Percentiles rank a stretch among this genome's conserved stretches.
Conservation (phyloP, 306 rosid species). For the Ochetophila trinervis region DNA sequence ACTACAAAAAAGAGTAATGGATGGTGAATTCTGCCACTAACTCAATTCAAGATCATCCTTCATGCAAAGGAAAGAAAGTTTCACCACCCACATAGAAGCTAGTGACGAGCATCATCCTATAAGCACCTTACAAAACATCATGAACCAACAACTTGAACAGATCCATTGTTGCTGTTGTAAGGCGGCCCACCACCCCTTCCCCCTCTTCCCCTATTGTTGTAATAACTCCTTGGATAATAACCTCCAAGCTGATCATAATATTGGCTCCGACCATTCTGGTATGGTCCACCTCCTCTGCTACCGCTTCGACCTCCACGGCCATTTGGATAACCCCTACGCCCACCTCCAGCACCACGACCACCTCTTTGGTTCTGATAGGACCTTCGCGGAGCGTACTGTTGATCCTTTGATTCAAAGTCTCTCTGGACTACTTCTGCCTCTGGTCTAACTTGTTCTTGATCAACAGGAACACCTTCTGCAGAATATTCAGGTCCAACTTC, state of each 20-base stretch:
- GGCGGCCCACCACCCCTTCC: slow-evolving; percentile 66
- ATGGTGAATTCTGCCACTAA: slow-evolving; percentile 32
- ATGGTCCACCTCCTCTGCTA: slow-evolving; percentile 59
- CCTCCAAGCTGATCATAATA: slow-evolving; percentile 81
- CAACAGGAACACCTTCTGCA: slow-evolving; percentile 43
- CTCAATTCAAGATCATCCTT: slow-evolving; percentile 37
- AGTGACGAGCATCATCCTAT: slow-evolving; percentile 33
- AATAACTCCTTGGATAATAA: slow-evolving; percentile 64
- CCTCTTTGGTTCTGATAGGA: slow-evolving; percentile 78
- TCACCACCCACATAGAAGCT: slow-evolving; percentile 39
- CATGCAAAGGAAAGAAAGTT: slow-evolving; percentile 36
- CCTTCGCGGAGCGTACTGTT: slow-evolving; percentile 56
- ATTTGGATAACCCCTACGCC: slow-evolving; percentile 72
- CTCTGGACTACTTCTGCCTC: slow-evolving; percentile 47
- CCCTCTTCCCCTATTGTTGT: slow-evolving; percentile 70
- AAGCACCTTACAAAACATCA: slow-evolving; percentile 38
- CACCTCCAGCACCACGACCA: slow-evolving; percentile 73
- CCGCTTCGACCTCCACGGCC: slow-evolving; percentile 83
- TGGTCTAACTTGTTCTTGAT: slow-evolving; percentile 44
- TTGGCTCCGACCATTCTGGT: slow-evolving; percentile 73
- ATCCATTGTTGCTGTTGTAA: slow-evolving; percentile 47
- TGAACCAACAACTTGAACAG: slow-evolving; percentile 53
- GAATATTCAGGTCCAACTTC: slow-evolving; percentile 46
- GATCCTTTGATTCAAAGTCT: slow-evolving; percentile 69
- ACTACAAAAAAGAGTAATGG: slow-evolving; percentile 35